Evolutionary conservation across 495 filamentous ascomycete species (phyloP).

Genomic region (Bacidia rubella): DNA sequence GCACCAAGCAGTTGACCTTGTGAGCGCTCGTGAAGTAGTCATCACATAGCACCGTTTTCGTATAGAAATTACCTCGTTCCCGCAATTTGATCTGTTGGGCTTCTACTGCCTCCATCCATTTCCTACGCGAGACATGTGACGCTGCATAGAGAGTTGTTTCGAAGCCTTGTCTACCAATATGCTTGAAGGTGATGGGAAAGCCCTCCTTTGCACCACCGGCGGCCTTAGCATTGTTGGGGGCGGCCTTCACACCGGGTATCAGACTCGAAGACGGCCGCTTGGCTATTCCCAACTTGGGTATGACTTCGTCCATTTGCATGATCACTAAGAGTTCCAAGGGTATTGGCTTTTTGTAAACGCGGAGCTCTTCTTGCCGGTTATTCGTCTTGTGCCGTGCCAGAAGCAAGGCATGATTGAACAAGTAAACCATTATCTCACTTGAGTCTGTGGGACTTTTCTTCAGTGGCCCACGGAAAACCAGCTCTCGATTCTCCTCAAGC

Average conservation of each 20-base stretch:
- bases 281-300: conserved; percentile 62
- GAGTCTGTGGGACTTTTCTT: conserved; percentile 84
- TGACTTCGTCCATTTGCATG: conserved; percentile 89
- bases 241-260: conserved; percentile 56
- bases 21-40: conserved; percentile 72
- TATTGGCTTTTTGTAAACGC: conserved; percentile 90
- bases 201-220: conserved; percentile 49
- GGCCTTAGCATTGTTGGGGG: conserved; percentile 29
- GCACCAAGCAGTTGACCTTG: conserved; percentile 84
- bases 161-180: conserved; percentile 93
- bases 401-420: conserved; percentile 92
- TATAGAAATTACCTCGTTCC: conserved; percentile 85
- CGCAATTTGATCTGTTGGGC: conserved; percentile 73
- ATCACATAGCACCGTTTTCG: conserved; percentile 70
- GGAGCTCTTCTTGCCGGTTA: conserved; percentile 87
- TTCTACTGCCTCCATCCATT: conserved; percentile 95
- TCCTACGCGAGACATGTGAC: conserved; percentile 65
- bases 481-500: conserved; percentile 81
- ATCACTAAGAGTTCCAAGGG: conserved; percentile 89
- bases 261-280: conserved; percentile 86
- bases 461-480: conserved; percentile 81
- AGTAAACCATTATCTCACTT: conserved; percentile 80
- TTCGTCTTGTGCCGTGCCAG: conserved; percentile 76
- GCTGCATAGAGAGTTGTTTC: conserved; percentile 82
- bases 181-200: conserved; percentile 93